These are phyloP conservation scores for Corniculantispora saksenae DNA, from an alignment of 2,329 filamentous ascomycete species.

Conservation along the genomic window DNA sequence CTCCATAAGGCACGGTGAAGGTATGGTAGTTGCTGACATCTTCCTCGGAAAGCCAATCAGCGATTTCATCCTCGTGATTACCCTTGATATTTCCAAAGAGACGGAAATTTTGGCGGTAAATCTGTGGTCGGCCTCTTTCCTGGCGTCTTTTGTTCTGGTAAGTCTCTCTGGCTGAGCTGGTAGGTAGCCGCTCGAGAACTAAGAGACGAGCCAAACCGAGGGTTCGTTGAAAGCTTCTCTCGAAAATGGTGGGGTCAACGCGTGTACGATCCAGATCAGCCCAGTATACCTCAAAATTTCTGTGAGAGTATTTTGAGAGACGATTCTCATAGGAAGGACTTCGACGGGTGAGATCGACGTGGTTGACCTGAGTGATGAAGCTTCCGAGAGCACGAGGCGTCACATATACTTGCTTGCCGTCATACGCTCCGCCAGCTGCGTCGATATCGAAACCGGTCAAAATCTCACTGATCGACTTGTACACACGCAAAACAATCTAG, in stretches of 20 bases:
- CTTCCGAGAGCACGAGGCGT: slow-evolving; percentile 75
- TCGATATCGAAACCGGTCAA: slow-evolving; percentile 88
- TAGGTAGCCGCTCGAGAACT: slow-evolving; percentile 77
- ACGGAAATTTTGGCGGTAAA: slow-evolving; percentile 44
- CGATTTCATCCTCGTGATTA: slow-evolving; percentile 74
- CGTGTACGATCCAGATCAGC: slow-evolving; percentile 70
- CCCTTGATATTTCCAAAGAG: slow-evolving; percentile 74
- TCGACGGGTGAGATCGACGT: slow-evolving; percentile 74
- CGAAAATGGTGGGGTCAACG: slow-evolving; percentile 84
- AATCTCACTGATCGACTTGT: slow-evolving; percentile 82
- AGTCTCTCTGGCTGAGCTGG: slow-evolving; percentile 63
- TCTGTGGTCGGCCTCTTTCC: slow-evolving; percentile 69
- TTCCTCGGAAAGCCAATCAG: slow-evolving; percentile 77
- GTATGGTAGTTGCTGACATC: slow-evolving; percentile 80
- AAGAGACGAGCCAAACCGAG: slow-evolving; percentile 77
- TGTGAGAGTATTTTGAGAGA: slow-evolving; percentile 79
- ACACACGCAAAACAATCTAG: slow-evolving; percentile 80
- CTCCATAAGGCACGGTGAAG: slow-evolving; percentile 70
- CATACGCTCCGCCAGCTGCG: slow-evolving; percentile 77
- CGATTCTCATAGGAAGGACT: slow-evolving; percentile 88
- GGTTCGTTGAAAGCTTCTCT: slow-evolving; percentile 74
- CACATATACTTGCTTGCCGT: slow-evolving; percentile 78
- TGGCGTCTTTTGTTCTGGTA: slow-evolving; percentile 70
- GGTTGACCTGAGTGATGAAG: slow-evolving; percentile 81
- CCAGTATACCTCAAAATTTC: slow-evolving; percentile 85